Evolutionary conservation across 805 yeast species (phyloP).

Genomic region (Ogataea polymorpha): DNA sequence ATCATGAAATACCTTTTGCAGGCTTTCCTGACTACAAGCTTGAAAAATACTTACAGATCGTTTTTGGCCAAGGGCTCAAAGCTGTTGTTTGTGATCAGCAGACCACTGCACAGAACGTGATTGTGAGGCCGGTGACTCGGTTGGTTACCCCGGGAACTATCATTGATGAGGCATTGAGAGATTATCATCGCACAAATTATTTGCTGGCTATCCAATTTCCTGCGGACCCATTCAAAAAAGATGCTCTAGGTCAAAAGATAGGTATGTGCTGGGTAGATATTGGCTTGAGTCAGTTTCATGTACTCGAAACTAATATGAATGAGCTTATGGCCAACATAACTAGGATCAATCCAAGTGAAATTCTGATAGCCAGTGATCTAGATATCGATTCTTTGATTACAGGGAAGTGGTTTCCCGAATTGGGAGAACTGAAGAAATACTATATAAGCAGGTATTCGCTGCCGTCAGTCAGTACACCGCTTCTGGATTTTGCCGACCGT

Average conservation of each 20-base stretch:
- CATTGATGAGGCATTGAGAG: slow-evolving; percentile 79
- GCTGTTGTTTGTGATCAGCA: slow-evolving; percentile 85
- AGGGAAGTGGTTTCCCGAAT: slow-evolving; percentile 55
- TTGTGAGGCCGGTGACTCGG: slow-evolving; percentile 70
- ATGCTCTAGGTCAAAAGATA: slow-evolving; percentile 39
- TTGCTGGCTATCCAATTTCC: slow-evolving; percentile 66
- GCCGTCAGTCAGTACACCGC: slow-evolving; percentile 39
- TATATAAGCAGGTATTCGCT: slow-evolving; percentile 52
- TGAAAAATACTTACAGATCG: slow-evolving; percentile 66
- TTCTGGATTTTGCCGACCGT: slow-evolving; percentile 36
- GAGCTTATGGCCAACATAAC: slow-evolving; percentile 69
- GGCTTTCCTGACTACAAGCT: slow-evolving; percentile 81
- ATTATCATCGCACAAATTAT: slow-evolving; percentile 68
- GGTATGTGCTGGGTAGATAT: slow-evolving; percentile 90
- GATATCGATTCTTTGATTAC: slow-evolving; percentile 37
- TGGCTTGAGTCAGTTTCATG: slow-evolving; percentile 74
- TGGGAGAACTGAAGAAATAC: slow-evolving; percentile 57
- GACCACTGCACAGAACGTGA: slow-evolving; percentile 30
- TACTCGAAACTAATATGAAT: slow-evolving; percentile 58
- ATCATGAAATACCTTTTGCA: slow-evolving; percentile 68
- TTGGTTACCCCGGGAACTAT: slow-evolving; percentile 92
- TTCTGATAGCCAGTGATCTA: slow-evolving; percentile 53
- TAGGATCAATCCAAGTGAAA: slow-evolving; percentile 78
- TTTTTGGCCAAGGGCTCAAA: slow-evolving; percentile 65
- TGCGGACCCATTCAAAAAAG: slow-evolving; percentile 37